Evolutionary conservation across 2,329 filamentous ascomycete genomes (phyloP).

Genomic region (Alternaria angustiovoidea): DNA sequence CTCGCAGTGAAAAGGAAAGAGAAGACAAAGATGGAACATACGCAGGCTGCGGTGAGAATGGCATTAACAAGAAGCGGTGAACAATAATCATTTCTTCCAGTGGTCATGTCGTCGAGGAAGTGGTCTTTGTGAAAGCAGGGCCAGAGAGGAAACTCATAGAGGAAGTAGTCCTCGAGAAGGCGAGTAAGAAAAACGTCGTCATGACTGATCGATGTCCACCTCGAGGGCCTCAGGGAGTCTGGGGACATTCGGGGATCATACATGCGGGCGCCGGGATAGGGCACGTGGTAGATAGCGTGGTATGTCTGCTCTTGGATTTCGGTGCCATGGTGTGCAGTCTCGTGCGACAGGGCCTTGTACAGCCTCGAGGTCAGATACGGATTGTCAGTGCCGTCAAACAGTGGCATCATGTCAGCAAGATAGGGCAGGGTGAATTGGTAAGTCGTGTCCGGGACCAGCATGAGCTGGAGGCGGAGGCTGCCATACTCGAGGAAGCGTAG

Average conservation of each 20-base stretch:
- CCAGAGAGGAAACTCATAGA: constrained; percentile 14
- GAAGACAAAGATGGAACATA: too few species aligned
- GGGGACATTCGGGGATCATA: constrained; percentile 10
- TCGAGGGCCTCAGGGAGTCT: constrained; percentile 3
- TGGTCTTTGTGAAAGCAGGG: constrained; percentile 21
- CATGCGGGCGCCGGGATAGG: constrained; percentile 9
- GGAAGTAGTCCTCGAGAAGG: constrained; percentile 20
- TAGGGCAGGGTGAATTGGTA: constrained; percentile 8
- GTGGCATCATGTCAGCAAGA: constrained; percentile 5
- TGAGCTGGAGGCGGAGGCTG: constrained; percentile 7
- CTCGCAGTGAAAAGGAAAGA: too few species aligned
- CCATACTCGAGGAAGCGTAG: constrained; percentile 9
- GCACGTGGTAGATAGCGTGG: constrained; percentile 3
- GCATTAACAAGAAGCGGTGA: not conserved
- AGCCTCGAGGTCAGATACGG: constrained; percentile 6
- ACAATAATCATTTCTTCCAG: constrained; percentile 2
- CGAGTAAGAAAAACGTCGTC: constrained; percentile 15
- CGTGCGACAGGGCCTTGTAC: not conserved
- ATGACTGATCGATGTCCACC: constrained; percentile 13
- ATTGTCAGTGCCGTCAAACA: not conserved
- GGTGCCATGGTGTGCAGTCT: not conserved
- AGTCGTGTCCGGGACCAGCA: not conserved
- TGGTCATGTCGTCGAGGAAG: constrained; percentile 21
- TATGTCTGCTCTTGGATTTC: not conserved
- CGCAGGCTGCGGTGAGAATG: too few species aligned